Evolutionary conservation across 192 early-diverging fungal species (phyloP), one percentile per base, ranked within the genome.

Genomic region (Backusella tuberculispora): DNA sequence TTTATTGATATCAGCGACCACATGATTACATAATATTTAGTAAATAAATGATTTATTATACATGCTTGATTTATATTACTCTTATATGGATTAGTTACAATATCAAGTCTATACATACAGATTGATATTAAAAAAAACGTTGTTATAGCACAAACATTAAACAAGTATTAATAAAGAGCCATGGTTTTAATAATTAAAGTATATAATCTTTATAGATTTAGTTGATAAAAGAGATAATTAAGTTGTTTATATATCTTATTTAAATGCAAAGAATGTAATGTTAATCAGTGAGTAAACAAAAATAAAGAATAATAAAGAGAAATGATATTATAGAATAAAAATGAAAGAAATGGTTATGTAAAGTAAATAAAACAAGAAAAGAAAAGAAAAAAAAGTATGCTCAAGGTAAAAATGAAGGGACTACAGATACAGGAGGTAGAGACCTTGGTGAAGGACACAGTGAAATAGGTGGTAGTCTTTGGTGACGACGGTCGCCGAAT

Each of bases 331-430:
- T 34, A 34, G 29, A 34, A 50, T n/a, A 50, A 56, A 56, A 56
- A 56, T 56, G 53, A 56, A 56, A 24, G 2, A 56, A 26, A 60
- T 60, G 53, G 24, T 26, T 60, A 60, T 60, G 53, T 26, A 9
- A 12, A 26, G 26, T 26, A 26, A 24, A 60, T 4, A 40, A 67
- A 17, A 43, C 12, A 67, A 21, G 38, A 29, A 34, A 60, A 63
- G 6, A 63, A 37, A 63, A 29, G 34, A 29, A 34, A 37, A 65
- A 65, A 65, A 4, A 14, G 48, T 5, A 60, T 60, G 53, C 53
- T 60, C 53, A 60, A 60, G 53, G 53, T 60, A 60, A 60, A 12
- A 60, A 60, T 60, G 53, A 60, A 60, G 53, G 53, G 21, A 60
- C 53, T 4, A 60, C 53, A 21, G n/a, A 66, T 19, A 67, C 19